A percentile compares a stretch with the other conserved stretches of the same genome.
Conservation (phyloP, 2,329 filamentous ascomycete genomes). For the Tothia fuscella region DNA sequence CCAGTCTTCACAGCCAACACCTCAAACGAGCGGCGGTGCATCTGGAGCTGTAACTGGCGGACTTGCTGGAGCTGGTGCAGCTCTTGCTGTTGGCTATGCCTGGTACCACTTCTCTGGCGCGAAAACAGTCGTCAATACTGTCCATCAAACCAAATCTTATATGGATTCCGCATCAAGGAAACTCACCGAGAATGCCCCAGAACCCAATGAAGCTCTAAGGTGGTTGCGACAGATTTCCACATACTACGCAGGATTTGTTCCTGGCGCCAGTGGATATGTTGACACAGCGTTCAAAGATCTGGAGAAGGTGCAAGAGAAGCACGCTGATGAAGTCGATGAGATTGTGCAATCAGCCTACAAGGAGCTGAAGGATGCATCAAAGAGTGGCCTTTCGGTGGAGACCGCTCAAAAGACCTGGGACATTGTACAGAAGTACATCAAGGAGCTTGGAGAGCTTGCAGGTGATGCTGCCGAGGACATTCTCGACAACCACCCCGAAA, state of each 20-base stretch:
- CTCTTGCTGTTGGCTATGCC: slow-evolving; percentile 35
- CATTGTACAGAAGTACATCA: slow-evolving; percentile 49
- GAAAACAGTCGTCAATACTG: slow-evolving; percentile 35
- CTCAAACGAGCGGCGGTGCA: slow-evolving; percentile 23
- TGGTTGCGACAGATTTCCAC: slow-evolving; percentile 55
- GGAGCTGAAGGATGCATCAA: slow-evolving; percentile 49
- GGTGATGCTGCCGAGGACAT: slow-evolving; percentile 53
- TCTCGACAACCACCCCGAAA: slow-evolving; percentile 58
- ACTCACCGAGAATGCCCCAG: slow-evolving; percentile 50
- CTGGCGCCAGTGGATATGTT: slow-evolving; percentile 56
- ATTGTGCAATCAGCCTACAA: slow-evolving; percentile 56
- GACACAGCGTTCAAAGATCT: slow-evolving; percentile 59
- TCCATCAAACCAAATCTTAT: slow-evolving; percentile 46
- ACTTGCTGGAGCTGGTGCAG: slow-evolving; percentile 36
- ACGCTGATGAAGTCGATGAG: slow-evolving; percentile 57
- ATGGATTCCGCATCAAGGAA: slow-evolving; percentile 48
- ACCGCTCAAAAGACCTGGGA: slow-evolving; percentile 50
- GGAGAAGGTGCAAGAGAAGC: slow-evolving; percentile 54
- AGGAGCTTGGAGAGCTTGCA: slow-evolving; percentile 48
- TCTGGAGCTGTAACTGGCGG: slow-evolving; percentile 30
- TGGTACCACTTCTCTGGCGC: slow-evolving; percentile 44
- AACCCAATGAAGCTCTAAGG: slow-evolving; percentile 53
- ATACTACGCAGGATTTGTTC: slow-evolving; percentile 60
- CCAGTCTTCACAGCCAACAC: slow-evolving; percentile 19
- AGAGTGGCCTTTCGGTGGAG: slow-evolving; percentile 45